These are phyloP conservation scores for Aspergillus phoenicis DNA, from an alignment of 2,329 filamentous ascomycete species.

Conservation along the genomic window DNA sequence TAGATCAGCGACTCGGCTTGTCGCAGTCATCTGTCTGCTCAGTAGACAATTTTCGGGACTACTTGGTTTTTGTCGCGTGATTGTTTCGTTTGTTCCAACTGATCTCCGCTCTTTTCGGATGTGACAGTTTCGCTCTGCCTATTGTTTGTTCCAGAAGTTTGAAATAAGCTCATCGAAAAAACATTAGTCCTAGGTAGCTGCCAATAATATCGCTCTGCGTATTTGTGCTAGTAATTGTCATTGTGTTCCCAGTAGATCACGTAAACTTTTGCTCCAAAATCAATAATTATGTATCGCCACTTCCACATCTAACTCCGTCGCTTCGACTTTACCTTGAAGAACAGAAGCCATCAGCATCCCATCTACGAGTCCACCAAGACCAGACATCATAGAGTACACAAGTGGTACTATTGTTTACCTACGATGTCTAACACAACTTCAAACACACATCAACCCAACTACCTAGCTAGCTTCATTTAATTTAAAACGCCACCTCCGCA, in stretches of 20 bases:
- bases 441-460: not conserved
- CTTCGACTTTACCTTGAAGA: no score
- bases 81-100: not conserved
- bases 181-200: slow-evolving; percentile 1
- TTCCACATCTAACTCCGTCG: no score
- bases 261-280: no score
- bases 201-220: not conserved
- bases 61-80: slow-evolving; percentile 2
- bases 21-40: not conserved
- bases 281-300: no score
- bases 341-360: no score
- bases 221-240: no score
- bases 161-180: not conserved
- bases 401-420: no score
- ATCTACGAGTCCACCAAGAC: no score
- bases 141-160: not conserved
- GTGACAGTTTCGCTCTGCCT: not conserved
- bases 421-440: not conserved
- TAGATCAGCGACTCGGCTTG: slow-evolving; percentile 25
- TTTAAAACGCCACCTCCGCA: slow-evolving; percentile 30
- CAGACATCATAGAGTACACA: no score
- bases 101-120: slow-evolving; percentile 6
- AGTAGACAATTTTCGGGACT: slow-evolving; percentile 15
- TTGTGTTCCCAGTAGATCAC: no score
- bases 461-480: not conserved